phyloP scores from a whole-genome alignment of 2,329 filamentous ascomycete genomes.

The Gremmenia infestans region DNA sequence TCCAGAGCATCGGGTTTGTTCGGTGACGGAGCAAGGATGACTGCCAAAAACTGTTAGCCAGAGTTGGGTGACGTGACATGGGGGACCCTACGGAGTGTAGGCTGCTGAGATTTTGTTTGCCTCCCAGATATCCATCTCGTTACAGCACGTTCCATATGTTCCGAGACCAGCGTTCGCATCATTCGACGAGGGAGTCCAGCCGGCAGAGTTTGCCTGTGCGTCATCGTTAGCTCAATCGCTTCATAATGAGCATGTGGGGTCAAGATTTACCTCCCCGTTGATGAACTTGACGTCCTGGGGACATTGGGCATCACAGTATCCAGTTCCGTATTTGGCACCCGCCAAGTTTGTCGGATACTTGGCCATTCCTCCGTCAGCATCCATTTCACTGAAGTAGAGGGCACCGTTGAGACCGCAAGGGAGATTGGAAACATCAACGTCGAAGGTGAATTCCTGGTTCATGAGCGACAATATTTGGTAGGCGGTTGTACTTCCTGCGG shows the following conservation, averaged over 20 bases:
- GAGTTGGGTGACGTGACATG: background rate
- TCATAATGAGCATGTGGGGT: background rate
- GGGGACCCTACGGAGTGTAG: slow-evolving; percentile 42
- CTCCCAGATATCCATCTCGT: slow-evolving; percentile 66
- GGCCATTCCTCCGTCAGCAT: slow-evolving; percentile 53
- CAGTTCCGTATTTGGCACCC: slow-evolving; percentile 57
- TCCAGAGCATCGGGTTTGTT: slow-evolving; percentile 40
- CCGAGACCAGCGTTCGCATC: slow-evolving; percentile 50
- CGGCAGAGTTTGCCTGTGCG: slow-evolving; percentile 47
- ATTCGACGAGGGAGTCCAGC: slow-evolving; percentile 43
- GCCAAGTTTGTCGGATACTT: slow-evolving; percentile 49
- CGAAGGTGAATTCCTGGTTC: slow-evolving; percentile 67
- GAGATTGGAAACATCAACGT: slow-evolving; percentile 65
- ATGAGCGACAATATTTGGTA: slow-evolving; percentile 64
- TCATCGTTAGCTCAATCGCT: slow-evolving; percentile 8
- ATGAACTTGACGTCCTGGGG: slow-evolving; percentile 48
- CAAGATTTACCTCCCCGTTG: slow-evolving; percentile 41
- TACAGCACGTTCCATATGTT: slow-evolving; percentile 56
- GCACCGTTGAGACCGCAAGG: slow-evolving; percentile 70
- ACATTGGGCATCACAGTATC: slow-evolving; percentile 61
- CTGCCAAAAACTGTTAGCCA: slow-evolving; percentile 7
- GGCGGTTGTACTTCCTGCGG: slow-evolving; percentile 44
- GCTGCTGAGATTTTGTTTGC: slow-evolving; percentile 55
- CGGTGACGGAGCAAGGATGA: slow-evolving; percentile 47
- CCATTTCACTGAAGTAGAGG: slow-evolving; percentile 63